Evolutionary conservation across 2,329 filamentous ascomycete species (phyloP).

Genomic region (Xylaria sp.): DNA sequence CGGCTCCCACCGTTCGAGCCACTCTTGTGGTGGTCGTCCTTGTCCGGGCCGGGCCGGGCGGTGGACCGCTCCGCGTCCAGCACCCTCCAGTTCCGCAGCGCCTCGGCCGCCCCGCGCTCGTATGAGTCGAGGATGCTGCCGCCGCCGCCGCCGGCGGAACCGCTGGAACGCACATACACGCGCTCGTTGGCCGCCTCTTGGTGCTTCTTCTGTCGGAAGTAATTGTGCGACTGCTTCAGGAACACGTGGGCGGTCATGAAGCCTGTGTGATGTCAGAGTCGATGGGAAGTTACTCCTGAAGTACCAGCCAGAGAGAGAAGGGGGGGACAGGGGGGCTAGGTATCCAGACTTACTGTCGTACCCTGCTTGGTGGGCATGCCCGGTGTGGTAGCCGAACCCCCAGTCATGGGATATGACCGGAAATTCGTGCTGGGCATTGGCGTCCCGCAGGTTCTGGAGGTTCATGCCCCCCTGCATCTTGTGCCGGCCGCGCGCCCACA

Average conservation of each 20-base stretch:
- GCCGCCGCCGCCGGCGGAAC: too few species aligned
- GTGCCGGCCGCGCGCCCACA: constrained; percentile 46
- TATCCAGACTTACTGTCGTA: constrained; percentile 53
- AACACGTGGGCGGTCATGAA: constrained; percentile 43
- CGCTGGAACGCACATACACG: constrained; percentile 1
- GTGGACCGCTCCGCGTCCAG: constrained; percentile 6
- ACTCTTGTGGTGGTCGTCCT: too few species aligned
- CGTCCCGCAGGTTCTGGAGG: constrained; percentile 50
- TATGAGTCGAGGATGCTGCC: constrained; percentile 13
- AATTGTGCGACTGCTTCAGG: constrained; percentile 14
- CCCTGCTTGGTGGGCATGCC: constrained; percentile 56
- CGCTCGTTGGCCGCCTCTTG: neutral
- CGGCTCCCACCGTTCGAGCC: neutral
- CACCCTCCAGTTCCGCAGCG: constrained; percentile 6
- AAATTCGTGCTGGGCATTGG: constrained; percentile 42
- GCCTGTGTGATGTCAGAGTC: constrained; percentile 32
- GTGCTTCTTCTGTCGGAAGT: constrained; percentile 5
- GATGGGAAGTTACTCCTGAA: too few species aligned
- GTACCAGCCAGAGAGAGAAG: too few species aligned
- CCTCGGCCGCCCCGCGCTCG: constrained; percentile 1
- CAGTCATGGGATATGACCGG: constrained; percentile 43
- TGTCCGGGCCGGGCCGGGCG: neutral
- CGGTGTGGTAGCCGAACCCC: constrained; percentile 33
- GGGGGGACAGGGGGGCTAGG: neutral
- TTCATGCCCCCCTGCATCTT: constrained; percentile 43